A percentile compares a stretch with the other conserved stretches of the same genome.
Evolutionary conservation across 2,329 filamentous ascomycete species (phyloP).

Genomic region (Amylocarpus encephaloides): DNA sequence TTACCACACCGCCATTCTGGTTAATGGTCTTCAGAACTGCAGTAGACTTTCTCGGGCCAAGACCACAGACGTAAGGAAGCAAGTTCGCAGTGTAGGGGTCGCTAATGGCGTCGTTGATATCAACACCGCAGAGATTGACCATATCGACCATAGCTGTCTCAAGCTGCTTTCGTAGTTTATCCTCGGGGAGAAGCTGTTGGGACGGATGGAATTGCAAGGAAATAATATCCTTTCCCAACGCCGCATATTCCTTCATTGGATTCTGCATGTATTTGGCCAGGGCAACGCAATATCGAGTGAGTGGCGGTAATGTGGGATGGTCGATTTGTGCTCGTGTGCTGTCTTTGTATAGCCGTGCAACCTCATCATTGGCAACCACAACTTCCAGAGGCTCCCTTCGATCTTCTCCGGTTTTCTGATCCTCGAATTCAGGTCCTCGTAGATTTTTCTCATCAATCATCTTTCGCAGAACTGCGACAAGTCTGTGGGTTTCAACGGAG

Average conservation of each 20-base stretch:
- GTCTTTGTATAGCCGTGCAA: constrained; percentile 92
- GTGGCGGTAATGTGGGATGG: constrained; percentile 70
- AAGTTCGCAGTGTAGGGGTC: constrained; percentile 81
- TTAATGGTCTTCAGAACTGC: constrained; percentile 85
- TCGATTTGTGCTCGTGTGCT: constrained; percentile 73
- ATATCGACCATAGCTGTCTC: constrained; percentile 98
- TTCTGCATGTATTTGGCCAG: constrained; percentile 90
- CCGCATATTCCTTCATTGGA: constrained; percentile 93
- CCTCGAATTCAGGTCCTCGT: constrained; percentile 73
- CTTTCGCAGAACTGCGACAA: constrained; percentile 74
- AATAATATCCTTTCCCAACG: constrained; percentile 78
- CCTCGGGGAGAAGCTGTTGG: constrained; percentile 80
- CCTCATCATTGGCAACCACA: constrained; percentile 90
- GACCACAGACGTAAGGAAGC: constrained; percentile 81
- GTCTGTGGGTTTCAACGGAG: constrained; percentile 75
- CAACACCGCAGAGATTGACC: constrained; percentile 93
- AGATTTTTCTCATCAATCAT: constrained; percentile 74
- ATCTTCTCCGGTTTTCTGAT: constrained; percentile 68
- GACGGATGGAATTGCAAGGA: constrained; percentile 86
- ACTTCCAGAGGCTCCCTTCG: constrained; percentile 78
- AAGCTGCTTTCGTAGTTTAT: constrained; percentile 78
- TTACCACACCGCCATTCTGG: constrained; percentile 79
- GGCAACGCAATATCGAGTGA: constrained; percentile 84
- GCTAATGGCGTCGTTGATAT: constrained; percentile 84
- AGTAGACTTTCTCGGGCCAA: constrained; percentile 86